These are phyloP conservation scores for Aspergillus haitiensis DNA, from an alignment of 495 filamentous ascomycete species.

Conservation along the genomic window DNA sequence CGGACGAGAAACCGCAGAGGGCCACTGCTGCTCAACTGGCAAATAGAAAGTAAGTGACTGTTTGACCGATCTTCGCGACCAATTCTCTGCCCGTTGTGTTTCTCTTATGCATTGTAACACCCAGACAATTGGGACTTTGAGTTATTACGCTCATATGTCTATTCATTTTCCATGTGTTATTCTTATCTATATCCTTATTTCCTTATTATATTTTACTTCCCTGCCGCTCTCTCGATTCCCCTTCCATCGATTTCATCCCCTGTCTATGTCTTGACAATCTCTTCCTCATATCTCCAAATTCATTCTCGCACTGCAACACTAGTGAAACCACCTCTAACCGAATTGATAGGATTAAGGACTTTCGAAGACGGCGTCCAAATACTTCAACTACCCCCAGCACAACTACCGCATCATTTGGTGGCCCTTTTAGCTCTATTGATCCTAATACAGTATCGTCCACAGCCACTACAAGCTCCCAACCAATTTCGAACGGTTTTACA, in stretches of 20 bases:
- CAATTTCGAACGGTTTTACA: constrained; percentile 36
- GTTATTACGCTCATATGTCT: constrained; percentile 4
- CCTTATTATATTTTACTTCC: constrained; percentile 10
- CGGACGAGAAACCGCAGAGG: constrained; percentile 48
- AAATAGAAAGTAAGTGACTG: constrained; percentile 51
- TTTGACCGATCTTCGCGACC: constrained; percentile 26
- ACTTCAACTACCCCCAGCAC: constrained; percentile 22
- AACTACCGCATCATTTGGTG: constrained; percentile 28
- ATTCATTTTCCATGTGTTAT: constrained; percentile 9
- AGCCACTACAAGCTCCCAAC: constrained; percentile 26
- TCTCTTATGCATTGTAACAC: constrained; percentile 2
- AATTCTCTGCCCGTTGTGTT: constrained; percentile 5
- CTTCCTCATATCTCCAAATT: too few relatives aligned
- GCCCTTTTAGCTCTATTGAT: constrained; percentile 32
- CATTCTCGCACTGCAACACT: too few relatives aligned
- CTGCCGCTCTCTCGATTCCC: neutral
- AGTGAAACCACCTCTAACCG: constrained; percentile 13
- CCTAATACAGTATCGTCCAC: constrained; percentile 33
- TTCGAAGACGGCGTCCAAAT: constrained; percentile 34
- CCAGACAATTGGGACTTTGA: neutral
- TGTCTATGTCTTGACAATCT: constrained; percentile 9
- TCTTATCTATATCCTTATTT: neutral
- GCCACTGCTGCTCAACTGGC: constrained; percentile 56
- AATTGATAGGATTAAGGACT: constrained; percentile 37
- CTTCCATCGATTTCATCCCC: neutral